Evolutionary conservation across 164 flowering plant species (phyloP), one percentile per base, ranked within the genome.

Genomic region (Protea cynaroides): DNA sequence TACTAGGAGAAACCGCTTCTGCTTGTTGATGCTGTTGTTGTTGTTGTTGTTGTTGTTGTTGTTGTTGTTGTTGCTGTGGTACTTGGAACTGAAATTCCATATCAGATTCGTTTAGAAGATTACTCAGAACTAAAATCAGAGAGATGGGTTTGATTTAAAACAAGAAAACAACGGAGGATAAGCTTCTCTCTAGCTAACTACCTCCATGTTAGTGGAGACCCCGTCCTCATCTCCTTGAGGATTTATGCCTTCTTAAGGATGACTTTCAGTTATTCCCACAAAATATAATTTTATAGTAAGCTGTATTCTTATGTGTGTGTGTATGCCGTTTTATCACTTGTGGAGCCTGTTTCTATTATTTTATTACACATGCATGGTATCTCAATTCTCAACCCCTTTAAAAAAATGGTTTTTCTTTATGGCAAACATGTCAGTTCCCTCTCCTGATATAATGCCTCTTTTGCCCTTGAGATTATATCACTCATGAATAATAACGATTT

Each of bases 81-180:
- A n/a, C n/a, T n/a, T 29, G 34, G 34, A 82, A 81, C 5, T 85
- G 84, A 65, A 84, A 76, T 56, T 85, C 88, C 90, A 85, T 87
- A 57, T 62, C n/a, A 56, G 62, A 17, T 11, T 17, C 34, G 51
- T 8, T 3, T 19, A 54, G 36, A 44, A 2, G 11, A 51, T 46
- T 34, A 8, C 23, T 46, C 24, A 15, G 9, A 57, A 29, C 34
- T 29, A 25, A 37, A 47, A 51, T 52, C 57, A 69, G 59, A 67
- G 55, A 65, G 71, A 40, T 25, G 38, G 61, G 36, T 46, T 23
- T 51, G 64, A 54, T 53, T 69, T 70, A 58, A 58, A 25, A 66
- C 65, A 47, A 54, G n/a, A 44, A 69, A 25, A 34, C 38, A 25
- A 44, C 43, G 61, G 46, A 23, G 50, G 63, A 47, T 54, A 13